Evolutionary conservation across 352 stramenopile genomes (phyloP).

Genomic region (Phytopythium oedochilum): DNA sequence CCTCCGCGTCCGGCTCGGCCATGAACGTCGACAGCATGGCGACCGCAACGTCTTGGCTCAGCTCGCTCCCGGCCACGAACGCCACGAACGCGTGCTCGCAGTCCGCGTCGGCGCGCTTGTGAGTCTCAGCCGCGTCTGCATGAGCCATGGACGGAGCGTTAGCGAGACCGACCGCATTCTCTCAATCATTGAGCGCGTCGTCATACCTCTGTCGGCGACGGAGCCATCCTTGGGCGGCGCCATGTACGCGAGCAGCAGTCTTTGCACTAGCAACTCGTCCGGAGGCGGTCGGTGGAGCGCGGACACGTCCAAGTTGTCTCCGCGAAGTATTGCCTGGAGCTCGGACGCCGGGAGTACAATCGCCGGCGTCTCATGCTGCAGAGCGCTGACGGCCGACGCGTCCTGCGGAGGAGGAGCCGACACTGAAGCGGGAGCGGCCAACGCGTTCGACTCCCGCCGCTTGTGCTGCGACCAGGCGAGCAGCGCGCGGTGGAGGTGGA

Average conservation of each 20-base stretch:
- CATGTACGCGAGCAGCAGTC: conserved; percentile 23
- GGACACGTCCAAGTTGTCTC: conserved; percentile 4
- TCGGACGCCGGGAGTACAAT: conserved; percentile 10
- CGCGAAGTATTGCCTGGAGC: conserved; percentile 14
- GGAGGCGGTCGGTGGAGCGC: neutral
- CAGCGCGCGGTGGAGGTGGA: conserved; percentile 17
- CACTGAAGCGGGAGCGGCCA: neutral
- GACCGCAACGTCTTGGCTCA: conserved; percentile 27
- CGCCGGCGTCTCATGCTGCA: neutral
- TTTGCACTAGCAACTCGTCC: conserved; percentile 18
- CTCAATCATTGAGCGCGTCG: no score
- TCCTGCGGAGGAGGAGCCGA: neutral
- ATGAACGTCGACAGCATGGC: conserved; percentile 17
- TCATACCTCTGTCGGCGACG: neutral
- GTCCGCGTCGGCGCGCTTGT: neutral
- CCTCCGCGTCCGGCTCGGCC: conserved; percentile 18
- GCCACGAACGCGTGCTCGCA: neutral
- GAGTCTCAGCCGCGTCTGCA: no score
- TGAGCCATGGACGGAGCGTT: no score
- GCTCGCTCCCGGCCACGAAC: conserved; percentile 14
- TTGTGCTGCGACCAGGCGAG: conserved; percentile 5
- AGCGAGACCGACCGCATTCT: no score
- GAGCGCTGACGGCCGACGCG: neutral
- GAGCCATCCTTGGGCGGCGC: conserved; percentile 7
- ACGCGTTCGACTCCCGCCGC: neutral